These are phyloP conservation scores for Hypoxylon intermedium DNA, from an alignment of 495 filamentous ascomycete genomes.

Conservation along the genomic window DNA sequence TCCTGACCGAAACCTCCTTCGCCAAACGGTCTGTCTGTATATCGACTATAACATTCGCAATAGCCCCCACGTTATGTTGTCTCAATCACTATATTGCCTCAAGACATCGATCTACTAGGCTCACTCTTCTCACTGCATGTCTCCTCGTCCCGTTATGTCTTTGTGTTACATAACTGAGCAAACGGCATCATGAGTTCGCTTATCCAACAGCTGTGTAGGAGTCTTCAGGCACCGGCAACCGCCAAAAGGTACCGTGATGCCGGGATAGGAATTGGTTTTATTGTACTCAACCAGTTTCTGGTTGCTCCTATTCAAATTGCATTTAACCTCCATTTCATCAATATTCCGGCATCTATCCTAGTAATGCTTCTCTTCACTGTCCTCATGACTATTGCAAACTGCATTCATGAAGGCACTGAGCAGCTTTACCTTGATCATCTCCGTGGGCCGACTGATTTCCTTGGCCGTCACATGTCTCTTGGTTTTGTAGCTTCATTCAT, in stretches of 20 bases:
- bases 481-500: slow-evolving; percentile 56
- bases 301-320: slow-evolving; percentile 34
- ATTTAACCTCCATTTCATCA: slow-evolving; percentile 36
- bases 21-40: slow-evolving; percentile 19
- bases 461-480: slow-evolving; percentile 58
- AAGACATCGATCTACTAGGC: slow-evolving; percentile 15
- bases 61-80: neutral
- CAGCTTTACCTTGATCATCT: slow-evolving; percentile 45
- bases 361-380: slow-evolving; percentile 35
- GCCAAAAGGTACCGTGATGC: slow-evolving; percentile 37
- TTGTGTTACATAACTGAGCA: slow-evolving; percentile 18
- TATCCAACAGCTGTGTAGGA: slow-evolving; percentile 30
- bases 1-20: slow-evolving; percentile 2
- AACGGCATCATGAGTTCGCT: slow-evolving; percentile 23
- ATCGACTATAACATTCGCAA: slow-evolving; percentile 18
- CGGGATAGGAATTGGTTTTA: slow-evolving; percentile 33
- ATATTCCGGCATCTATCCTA: slow-evolving; percentile 38
- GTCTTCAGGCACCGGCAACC: slow-evolving; percentile 29
- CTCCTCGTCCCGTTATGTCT: slow-evolving; percentile 21
- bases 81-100: slow-evolving; percentile 20
- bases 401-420: slow-evolving; percentile 21
- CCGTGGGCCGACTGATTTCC: slow-evolving; percentile 48
- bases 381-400: slow-evolving; percentile 30
- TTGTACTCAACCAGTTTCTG: slow-evolving; percentile 30
- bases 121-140: slow-evolving; percentile 25